A percentile compares a stretch with the other conserved stretches of the same genome.
Conservation (phyloP, 2,329 filamentous ascomycete genomes). For the Phaeomoniella chlamydospora region DNA sequence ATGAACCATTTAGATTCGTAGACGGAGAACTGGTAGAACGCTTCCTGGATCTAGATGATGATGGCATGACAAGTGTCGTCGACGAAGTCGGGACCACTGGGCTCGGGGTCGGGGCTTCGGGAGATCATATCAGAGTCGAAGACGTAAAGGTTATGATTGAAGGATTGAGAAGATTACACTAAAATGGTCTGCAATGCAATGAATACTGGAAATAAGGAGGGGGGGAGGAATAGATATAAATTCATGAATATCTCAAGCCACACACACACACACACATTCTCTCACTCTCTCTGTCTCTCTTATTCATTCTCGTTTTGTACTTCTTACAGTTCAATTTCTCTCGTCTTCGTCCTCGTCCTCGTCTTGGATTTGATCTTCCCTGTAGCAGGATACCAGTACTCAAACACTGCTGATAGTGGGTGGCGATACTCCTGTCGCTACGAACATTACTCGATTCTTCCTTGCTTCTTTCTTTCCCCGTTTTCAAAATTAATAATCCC, state of each 20-base stretch:
- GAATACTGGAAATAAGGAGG: conserved; percentile 4
- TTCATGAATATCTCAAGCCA: too few species aligned
- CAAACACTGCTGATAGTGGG: too few species aligned
- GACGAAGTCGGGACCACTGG: conserved; percentile 22
- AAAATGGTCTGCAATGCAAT: background rate
- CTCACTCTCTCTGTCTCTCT: too few species aligned
- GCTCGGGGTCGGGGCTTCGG: conserved; percentile 21
- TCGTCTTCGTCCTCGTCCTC: too few species aligned
- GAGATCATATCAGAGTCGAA: conserved; percentile 41
- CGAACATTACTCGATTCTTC: too few species aligned
- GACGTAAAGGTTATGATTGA: conserved; percentile 47
- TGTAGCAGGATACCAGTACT: too few species aligned
- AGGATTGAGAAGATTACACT: conserved; percentile 36
- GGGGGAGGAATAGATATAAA: conserved; percentile 4
- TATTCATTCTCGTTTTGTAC: too few species aligned
- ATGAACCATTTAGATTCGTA: conserved; percentile 73
- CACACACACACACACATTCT: too few species aligned
- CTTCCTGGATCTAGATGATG: conserved; percentile 59
- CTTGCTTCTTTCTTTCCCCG: background rate
- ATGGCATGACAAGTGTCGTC: conserved; percentile 38
- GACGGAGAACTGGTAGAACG: conserved; percentile 83
- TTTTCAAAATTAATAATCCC: background rate
- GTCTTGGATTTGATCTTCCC: too few species aligned
- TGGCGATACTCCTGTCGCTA: too few species aligned
- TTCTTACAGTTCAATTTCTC: too few species aligned